Conservation (phyloP, 2,329 filamentous ascomycete genomes). For the Rutstroemia sp. region DNA sequence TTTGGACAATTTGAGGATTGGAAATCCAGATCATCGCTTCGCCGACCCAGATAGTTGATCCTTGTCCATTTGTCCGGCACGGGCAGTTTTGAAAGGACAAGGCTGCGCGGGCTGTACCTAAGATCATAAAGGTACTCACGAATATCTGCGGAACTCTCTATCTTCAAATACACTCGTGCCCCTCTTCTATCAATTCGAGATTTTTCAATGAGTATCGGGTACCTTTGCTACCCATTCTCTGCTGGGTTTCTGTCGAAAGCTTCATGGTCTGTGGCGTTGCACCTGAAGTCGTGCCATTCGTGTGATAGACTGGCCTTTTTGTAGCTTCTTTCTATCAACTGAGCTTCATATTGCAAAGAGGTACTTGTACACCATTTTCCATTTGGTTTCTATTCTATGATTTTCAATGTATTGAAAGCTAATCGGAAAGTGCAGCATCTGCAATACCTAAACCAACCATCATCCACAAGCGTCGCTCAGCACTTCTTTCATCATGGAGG, state of each 20-base stretch:
- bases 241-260: background rate
- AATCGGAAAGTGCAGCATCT: too few species aligned
- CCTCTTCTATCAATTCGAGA: conserved; percentile 4
- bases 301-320: background rate
- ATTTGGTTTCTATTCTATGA: background rate
- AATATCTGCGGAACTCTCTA: conserved; percentile 3
- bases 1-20: background rate
- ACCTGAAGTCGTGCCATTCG: background rate
- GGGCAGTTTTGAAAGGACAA: conserved; percentile 3
- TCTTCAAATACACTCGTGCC: conserved; percentile 1
- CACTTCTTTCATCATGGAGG: conserved; percentile 21
- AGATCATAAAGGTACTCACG: conserved; percentile 2
- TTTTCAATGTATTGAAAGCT: background rate
- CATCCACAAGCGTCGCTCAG: conserved; percentile 3
- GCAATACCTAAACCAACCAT: background rate
- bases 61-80: background rate
- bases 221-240: background rate
- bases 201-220: conserved; percentile 3
- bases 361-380: conserved; percentile 2
- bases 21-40: too few species aligned
- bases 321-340: background rate
- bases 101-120: conserved; percentile 3
- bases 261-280: background rate
- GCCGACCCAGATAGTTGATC: background rate
- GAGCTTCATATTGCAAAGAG: conserved; percentile 1